Conservation (phyloP, 2,329 filamentous ascomycete genomes). For the Colletotrichum karsti region DNA sequence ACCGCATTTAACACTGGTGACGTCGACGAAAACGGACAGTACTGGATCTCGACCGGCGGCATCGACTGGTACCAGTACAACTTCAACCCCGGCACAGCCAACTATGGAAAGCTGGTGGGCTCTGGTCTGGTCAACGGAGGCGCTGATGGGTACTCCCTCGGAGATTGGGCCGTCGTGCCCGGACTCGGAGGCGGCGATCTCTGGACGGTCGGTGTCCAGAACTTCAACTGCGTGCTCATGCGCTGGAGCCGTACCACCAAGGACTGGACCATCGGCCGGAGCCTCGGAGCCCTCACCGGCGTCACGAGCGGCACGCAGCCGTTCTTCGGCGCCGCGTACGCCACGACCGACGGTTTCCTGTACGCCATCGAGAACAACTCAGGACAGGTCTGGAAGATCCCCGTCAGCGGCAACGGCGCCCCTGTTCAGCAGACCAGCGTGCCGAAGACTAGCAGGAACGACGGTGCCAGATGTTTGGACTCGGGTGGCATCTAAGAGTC, state of each 20-base stretch:
- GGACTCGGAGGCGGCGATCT: slow-evolving; percentile 25
- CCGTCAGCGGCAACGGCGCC: not conserved
- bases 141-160: slow-evolving; percentile 1
- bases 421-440: not conserved
- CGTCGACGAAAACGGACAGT: slow-evolving; percentile 32
- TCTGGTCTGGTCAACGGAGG: not conserved
- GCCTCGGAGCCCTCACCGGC: slow-evolving; percentile 25
- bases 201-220: slow-evolving; percentile 28
- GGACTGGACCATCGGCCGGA: slow-evolving; percentile 6
- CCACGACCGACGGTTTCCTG: slow-evolving; percentile 26
- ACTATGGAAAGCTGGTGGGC: slow-evolving; percentile 18
- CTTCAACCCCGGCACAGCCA: slow-evolving; percentile 29
- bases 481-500: not conserved
- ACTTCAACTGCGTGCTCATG: slow-evolving; percentile 13
- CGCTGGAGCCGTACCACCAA: slow-evolving; percentile 25
- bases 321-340: slow-evolving; percentile 31
- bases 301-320: not conserved
- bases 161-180: slow-evolving; percentile 33
- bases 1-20: slow-evolving; percentile 29
- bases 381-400: slow-evolving; percentile 33
- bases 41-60: slow-evolving; percentile 28
- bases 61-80: slow-evolving; percentile 30
- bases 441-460: not conserved
- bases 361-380: slow-evolving; percentile 32
- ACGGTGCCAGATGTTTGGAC: slow-evolving; percentile 26